Evolutionary conservation across 2,329 filamentous ascomycete genomes (phyloP), one percentile per base, ranked within the genome.

Genomic region (Cladosporium sp.): DNA sequence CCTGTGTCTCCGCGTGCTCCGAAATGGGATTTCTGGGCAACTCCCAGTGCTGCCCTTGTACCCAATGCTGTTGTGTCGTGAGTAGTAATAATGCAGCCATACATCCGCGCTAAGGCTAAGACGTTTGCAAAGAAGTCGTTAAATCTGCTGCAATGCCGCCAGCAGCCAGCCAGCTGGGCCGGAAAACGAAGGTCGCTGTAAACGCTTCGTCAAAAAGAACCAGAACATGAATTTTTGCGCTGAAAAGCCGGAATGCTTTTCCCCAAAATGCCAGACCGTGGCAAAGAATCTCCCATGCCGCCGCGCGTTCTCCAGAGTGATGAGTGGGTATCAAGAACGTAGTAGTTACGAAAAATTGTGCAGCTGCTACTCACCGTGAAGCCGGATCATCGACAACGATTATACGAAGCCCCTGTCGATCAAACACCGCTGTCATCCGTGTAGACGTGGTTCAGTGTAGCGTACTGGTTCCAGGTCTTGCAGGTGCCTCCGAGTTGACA

Each of bases 401-500:
- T 13, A 17, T 20, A 22, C 45, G 24, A 48, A n/a, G 45, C 17
- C 28, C 19, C 7, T 2, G 9, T 8, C 44, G 34, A 47, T 57
- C 58, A 66, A 3, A 66, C 62, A 57, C 64, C 64, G 39, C 60
- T 61, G 50, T 66, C 64, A 32, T 60, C 44, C 4, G 40, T 39
- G 10, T 36, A 20, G 24, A 63, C 58, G 42, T 59, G 39, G 48
- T 58, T 60, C 13, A 54, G 37, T 13, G 36, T 37, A 19, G 64
- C 64, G 52, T 65, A 66, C 10, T 58, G 59, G 45, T 61, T 58
- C 64, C 64, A 67, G 15, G 47, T 49, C 20, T 52, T 54, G 62
- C 65, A 67, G 10, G 61, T 63, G 13, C 66, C 60, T 22, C 61
- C 58, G 28, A 67, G 49, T 37, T 62, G 53, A 44, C 62, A 62